phyloP scores from a whole-genome alignment of 2,329 filamentous ascomycete genomes.

The Penicillium palitans region DNA sequence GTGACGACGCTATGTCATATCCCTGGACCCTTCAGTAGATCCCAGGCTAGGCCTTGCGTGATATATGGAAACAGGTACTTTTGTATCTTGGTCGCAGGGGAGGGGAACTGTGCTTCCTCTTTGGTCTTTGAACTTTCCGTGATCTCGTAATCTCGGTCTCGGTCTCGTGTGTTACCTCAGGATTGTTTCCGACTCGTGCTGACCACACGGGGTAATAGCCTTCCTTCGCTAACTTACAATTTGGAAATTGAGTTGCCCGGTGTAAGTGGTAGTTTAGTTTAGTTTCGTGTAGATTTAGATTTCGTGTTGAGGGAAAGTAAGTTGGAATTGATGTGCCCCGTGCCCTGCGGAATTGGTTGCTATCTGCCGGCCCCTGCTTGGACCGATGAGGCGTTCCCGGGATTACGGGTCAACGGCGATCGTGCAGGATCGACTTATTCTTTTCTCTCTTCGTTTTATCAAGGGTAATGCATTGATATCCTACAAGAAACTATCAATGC shows the following conservation, averaged over 20 bases:
- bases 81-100: neutral
- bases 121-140: neutral
- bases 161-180: neutral
- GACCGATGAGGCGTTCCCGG: slow-evolving; percentile 3
- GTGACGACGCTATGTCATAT: neutral
- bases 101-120: neutral
- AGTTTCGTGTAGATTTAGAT: neutral
- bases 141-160: neutral
- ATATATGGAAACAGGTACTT: slow-evolving; percentile 1
- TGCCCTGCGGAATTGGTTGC: neutral
- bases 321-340: neutral
- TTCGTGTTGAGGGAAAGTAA: neutral
- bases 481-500: neutral
- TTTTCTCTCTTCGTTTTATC: neutral
- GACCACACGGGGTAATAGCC: neutral
- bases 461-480: neutral
- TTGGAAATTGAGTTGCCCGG: neutral
- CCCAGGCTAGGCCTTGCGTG: neutral
- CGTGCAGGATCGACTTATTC: neutral
- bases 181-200: neutral
- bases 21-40: neutral
- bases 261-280: neutral
- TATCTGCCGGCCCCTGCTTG: neutral
- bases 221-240: neutral
- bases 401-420: slow-evolving; percentile 10